Conservation (phyloP, 208 protist species). For the Strigomonas oncopelti region DNA sequence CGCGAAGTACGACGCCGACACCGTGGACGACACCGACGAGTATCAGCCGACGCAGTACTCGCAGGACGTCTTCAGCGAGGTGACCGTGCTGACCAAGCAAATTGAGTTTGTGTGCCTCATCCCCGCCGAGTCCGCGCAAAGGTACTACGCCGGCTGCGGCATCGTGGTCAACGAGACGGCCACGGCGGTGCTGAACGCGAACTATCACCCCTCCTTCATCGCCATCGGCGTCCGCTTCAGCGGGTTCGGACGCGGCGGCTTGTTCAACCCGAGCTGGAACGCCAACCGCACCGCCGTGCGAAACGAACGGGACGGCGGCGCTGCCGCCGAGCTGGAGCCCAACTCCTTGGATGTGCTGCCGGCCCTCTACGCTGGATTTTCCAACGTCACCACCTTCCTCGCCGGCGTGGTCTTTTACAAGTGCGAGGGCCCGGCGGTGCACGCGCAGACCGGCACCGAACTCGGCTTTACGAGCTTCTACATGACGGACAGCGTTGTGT, state of each 20-base stretch:
- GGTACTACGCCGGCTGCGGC: slow-evolving; percentile 4
- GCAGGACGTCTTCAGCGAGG: slow-evolving; percentile 20
- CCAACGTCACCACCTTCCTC: slow-evolving; percentile 13
- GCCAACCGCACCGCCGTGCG: not conserved
- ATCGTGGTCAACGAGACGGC: slow-evolving; percentile 16
- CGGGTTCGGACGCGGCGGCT: slow-evolving; percentile 28
- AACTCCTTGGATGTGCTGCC: not conserved
- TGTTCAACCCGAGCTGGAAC: not conserved
- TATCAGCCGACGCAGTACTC: not conserved
- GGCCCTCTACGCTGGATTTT: not conserved
- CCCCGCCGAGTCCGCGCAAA: not conserved
- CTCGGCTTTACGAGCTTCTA: slow-evolving; percentile 15
- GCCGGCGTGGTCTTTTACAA: slow-evolving; percentile 20
- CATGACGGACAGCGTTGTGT: slow-evolving; percentile 31
- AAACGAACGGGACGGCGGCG: not conserved
- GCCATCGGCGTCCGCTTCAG: slow-evolving; percentile 18
- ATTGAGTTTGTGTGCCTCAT: slow-evolving; percentile 37
- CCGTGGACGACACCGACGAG: too few relatives aligned
- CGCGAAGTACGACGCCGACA: not conserved
- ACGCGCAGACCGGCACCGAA: slow-evolving; percentile 16
- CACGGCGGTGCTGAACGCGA: not conserved
- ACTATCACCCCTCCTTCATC: slow-evolving; percentile 14
- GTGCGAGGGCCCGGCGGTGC: slow-evolving; percentile 32
- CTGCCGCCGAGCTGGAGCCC: not conserved
- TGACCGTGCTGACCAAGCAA: slow-evolving; percentile 25